Percentiles rank a stretch among this genome's conserved stretches.
Evolutionary conservation across 2,329 filamentous ascomycete genomes (phyloP).

Genomic region (Sporothrix protearum): DNA sequence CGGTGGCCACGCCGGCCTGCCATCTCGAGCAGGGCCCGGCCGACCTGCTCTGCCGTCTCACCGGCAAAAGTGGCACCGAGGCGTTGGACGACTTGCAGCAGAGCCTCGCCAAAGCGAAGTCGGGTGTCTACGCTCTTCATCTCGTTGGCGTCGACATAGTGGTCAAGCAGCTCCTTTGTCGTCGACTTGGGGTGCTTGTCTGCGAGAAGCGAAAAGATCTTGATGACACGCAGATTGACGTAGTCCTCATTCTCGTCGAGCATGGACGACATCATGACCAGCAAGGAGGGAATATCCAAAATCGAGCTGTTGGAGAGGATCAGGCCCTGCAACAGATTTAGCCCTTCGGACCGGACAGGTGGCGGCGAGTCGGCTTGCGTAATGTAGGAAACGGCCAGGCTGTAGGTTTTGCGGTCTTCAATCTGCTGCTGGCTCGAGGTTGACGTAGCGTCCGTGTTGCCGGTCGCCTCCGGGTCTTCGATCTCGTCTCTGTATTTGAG

Average conservation of each 20-base stretch:
- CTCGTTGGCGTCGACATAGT: slow-evolving; percentile 63
- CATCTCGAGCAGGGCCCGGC: slow-evolving; percentile 59
- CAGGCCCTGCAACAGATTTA: slow-evolving; percentile 57
- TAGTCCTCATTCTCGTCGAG: slow-evolving; percentile 67
- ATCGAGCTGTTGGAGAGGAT: slow-evolving; percentile 54
- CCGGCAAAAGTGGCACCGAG: slow-evolving; percentile 55
- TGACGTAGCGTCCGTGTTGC: slow-evolving; percentile 26
- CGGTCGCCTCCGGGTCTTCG: slow-evolving; percentile 41
- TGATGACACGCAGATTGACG: slow-evolving; percentile 65
- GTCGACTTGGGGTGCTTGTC: slow-evolving; percentile 60
- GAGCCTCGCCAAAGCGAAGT: slow-evolving; percentile 64
- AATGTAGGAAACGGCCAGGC: slow-evolving; percentile 61
- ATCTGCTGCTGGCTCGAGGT: slow-evolving; percentile 45
- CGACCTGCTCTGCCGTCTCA: slow-evolving; percentile 49
- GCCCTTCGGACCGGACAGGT: slow-evolving; percentile 63
- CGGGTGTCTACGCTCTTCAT: slow-evolving; percentile 58
- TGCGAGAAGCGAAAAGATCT: slow-evolving; percentile 60
- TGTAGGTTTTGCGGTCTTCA: slow-evolving; percentile 61
- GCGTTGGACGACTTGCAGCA: slow-evolving; percentile 61
- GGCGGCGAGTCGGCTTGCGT: slow-evolving; percentile 59
- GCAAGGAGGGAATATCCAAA: slow-evolving; percentile 62
- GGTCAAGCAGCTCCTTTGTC: slow-evolving; percentile 59
- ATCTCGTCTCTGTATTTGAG: slow-evolving; percentile 55
- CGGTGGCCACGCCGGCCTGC: slow-evolving; percentile 61
- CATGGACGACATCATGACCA: slow-evolving; percentile 61